These are phyloP conservation scores for Fomes fomentarius DNA, from an alignment of 1,284 basidiomycete species.

Conservation along the genomic window DNA sequence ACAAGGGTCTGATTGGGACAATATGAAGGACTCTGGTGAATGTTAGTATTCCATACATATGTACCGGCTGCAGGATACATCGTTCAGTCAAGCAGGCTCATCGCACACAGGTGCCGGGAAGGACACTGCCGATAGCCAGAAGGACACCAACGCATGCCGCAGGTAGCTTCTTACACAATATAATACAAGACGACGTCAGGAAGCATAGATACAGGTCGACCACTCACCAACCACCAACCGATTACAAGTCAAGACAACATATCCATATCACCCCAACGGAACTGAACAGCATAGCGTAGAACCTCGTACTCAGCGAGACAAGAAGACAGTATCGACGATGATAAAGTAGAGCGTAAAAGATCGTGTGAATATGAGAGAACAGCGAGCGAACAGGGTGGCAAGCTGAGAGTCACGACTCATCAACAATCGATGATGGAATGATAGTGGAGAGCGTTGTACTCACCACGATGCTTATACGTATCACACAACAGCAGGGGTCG, in stretches of 20 bases:
- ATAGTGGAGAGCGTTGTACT: too few species aligned
- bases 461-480: neutral
- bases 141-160: neutral
- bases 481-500: constrained; percentile 25
- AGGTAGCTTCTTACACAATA: constrained; percentile 2
- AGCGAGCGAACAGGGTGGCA: too few species aligned
- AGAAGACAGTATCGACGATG: neutral
- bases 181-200: constrained; percentile 9
- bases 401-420: too few species aligned
- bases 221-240: neutral
- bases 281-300: neutral
- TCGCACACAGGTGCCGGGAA: too few species aligned
- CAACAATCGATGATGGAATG: neutral
- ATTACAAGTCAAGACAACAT: neutral
- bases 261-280: neutral
- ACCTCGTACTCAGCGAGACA: neutral
- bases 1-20: too few species aligned
- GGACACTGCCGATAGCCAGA: too few species aligned
- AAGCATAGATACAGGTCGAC: constrained; percentile 11
- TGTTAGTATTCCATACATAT: too few species aligned
- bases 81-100: too few species aligned
- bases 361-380: too few species aligned
- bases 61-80: too few species aligned
- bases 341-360: neutral
- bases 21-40: too few species aligned